Percentiles rank a stretch among this genome's conserved stretches.
Evolutionary conservation across 129 eudicot genomes (phyloP).

Genomic region (Rutidosis leptorrhynchoides): DNA sequence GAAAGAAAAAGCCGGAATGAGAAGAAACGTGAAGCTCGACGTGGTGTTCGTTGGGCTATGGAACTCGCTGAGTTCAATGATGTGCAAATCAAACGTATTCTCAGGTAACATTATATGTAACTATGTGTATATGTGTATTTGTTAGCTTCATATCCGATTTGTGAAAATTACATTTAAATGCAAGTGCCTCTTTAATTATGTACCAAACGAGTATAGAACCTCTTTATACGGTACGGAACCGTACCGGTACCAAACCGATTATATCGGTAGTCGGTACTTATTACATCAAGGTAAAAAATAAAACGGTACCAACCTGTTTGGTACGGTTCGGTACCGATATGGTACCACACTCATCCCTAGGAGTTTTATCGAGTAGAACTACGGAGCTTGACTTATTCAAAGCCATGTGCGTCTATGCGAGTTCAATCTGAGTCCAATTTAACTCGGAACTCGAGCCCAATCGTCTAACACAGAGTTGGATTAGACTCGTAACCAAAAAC

Average conservation of each 20-base stretch:
- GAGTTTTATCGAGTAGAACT: neutral
- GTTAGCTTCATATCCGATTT: neutral
- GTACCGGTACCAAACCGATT: too few species aligned
- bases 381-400: neutral
- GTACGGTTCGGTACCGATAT: too few species aligned
- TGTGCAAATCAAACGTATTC: constrained; percentile 69
- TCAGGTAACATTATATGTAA: constrained; percentile 36
- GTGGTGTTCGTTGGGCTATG: constrained; percentile 77
- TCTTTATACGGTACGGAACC: too few species aligned
- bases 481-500: neutral
- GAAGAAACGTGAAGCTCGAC: constrained; percentile 86
- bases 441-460: neutral
- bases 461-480: neutral
- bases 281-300: too few species aligned
- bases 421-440: neutral
- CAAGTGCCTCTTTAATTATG: too few species aligned
- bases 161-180: neutral
- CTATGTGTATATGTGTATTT: neutral
- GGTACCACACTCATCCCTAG: too few species aligned
- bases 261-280: too few species aligned
- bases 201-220: too few species aligned
- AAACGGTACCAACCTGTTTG: too few species aligned
- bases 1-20: constrained; percentile 63
- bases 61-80: constrained; percentile 66
- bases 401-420: neutral